Evolutionary conservation across 305 asterid species (phyloP).

Genomic region (Fraxinus greggii): DNA sequence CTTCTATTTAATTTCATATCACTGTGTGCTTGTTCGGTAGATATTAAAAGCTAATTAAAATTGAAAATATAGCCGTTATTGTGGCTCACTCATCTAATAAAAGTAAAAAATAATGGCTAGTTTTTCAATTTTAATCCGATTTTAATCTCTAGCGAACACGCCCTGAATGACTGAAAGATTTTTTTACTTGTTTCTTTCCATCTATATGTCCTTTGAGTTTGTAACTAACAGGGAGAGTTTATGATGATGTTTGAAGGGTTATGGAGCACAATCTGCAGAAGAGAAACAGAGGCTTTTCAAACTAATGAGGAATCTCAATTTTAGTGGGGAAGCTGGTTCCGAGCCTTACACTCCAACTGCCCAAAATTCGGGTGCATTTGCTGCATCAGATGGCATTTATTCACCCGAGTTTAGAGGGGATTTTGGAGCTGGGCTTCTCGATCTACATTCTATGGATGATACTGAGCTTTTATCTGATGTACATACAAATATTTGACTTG

Average conservation of each 20-base stretch:
- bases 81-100: too few species aligned
- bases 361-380: constrained; percentile 67
- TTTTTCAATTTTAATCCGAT: too few species aligned
- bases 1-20: not conserved
- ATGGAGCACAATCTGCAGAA: constrained; percentile 93
- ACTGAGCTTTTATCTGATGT: constrained; percentile 98
- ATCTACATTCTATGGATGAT: constrained; percentile 98
- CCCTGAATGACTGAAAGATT: not conserved
- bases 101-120: too few species aligned
- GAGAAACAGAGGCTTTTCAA: constrained; percentile 95
- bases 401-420: constrained; percentile 95
- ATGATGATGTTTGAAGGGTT: constrained; percentile 63
- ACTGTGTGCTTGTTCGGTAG: too few species aligned
- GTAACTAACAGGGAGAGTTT: constrained; percentile 19
- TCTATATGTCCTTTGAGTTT: not conserved
- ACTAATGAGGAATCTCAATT: constrained; percentile 90
- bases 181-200: not conserved
- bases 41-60: too few species aligned
- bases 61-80: too few species aligned
- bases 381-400: constrained; percentile 62
- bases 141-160: too few species aligned
- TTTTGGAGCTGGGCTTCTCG: constrained; percentile 99
- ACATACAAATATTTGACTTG: constrained; percentile 23
- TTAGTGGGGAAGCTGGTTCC: constrained; percentile 79
- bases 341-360: constrained; percentile 77